A percentile compares a stretch with the other conserved stretches of the same genome.
phyloP scores from a whole-genome alignment of 1,139 yeast genomes.

The Geotrichum histeridarum region DNA sequence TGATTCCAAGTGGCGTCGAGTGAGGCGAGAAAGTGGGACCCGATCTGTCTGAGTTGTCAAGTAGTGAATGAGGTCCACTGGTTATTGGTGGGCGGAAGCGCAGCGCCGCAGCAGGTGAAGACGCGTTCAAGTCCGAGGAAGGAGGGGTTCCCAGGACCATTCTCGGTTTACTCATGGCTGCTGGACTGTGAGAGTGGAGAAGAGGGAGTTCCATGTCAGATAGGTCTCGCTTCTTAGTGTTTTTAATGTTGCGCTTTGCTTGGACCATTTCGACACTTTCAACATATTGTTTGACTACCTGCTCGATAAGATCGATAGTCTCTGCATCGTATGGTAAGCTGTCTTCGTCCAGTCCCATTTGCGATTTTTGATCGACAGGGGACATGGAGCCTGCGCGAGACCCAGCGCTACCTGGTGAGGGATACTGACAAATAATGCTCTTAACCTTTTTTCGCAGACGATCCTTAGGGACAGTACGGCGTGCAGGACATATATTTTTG shows the following conservation, averaged over 20 bases:
- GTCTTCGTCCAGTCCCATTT: constrained; percentile 2
- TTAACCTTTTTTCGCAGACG: constrained; percentile 20
- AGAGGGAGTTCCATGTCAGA: too few relatives aligned
- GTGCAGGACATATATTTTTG: constrained; percentile 14
- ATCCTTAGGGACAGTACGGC: constrained; percentile 19
- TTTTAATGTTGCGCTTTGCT: constrained; percentile 1
- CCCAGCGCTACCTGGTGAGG: not conserved
- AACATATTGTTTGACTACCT: constrained; percentile 16
- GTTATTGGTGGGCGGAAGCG: too few relatives aligned
- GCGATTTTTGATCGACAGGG: not conserved
- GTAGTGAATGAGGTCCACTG: too few relatives aligned
- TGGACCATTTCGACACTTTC: constrained; percentile 9
- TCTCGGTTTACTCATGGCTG: too few relatives aligned
- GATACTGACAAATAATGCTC: constrained; percentile 13
- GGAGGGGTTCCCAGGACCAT: too few relatives aligned
- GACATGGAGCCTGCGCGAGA: not conserved
- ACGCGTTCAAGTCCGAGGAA: too few relatives aligned
- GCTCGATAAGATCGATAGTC: constrained; percentile 14
- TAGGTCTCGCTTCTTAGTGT: not conserved
- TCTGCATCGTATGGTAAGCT: constrained; percentile 14
- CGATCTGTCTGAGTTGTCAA: not conserved
- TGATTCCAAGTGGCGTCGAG: constrained; percentile 5
- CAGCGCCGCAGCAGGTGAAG: too few relatives aligned
- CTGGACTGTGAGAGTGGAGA: too few relatives aligned
- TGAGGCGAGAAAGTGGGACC: not conserved